These are phyloP conservation scores for Cicer pinnatifidum DNA, from an alignment of 306 rosid genomes.

Conservation along the genomic window DNA sequence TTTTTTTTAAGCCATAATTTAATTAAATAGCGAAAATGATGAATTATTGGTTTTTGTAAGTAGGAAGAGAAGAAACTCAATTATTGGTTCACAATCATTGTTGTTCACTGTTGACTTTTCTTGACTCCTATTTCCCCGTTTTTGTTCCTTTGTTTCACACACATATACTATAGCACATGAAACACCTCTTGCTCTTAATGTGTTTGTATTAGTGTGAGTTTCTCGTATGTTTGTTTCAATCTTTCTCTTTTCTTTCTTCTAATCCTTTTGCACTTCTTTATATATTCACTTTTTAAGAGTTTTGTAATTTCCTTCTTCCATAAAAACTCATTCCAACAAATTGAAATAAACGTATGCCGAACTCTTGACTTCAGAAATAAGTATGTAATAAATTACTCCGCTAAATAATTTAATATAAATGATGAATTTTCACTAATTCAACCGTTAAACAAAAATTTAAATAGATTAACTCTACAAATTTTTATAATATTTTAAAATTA, in stretches of 20 bases:
- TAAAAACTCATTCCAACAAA: neutral
- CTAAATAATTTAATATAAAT: too few species aligned
- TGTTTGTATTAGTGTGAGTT: neutral
- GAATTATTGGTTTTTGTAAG: slow-evolving; percentile 62
- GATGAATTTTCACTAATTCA: too few species aligned
- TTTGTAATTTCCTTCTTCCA: slow-evolving; percentile 19
- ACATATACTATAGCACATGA: neutral
- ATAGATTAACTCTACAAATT: too few species aligned
- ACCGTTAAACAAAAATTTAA: too few species aligned
- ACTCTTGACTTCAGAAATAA: too few species aligned
- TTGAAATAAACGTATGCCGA: neutral
- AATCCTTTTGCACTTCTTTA: too few species aligned
- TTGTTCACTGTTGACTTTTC: slow-evolving; percentile 55
- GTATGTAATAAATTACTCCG: too few species aligned
- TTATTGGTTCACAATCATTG: slow-evolving; percentile 76
- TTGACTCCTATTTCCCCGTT: slow-evolving; percentile 47
- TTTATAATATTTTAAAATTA: too few species aligned
- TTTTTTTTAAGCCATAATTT: slow-evolving; percentile 25
- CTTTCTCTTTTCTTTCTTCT: too few species aligned
- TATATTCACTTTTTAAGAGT: neutral
- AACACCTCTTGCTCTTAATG: neutral
- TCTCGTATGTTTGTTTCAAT: slow-evolving; percentile 14
- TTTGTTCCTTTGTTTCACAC: slow-evolving; percentile 36
- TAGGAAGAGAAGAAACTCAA: slow-evolving; percentile 53
- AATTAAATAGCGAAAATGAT: slow-evolving; percentile 30